Percentiles rank a stretch among this genome's conserved stretches.
Conservation (phyloP, 768 basidiomycete genomes). For the Podaxis carcinomalis region DNA sequence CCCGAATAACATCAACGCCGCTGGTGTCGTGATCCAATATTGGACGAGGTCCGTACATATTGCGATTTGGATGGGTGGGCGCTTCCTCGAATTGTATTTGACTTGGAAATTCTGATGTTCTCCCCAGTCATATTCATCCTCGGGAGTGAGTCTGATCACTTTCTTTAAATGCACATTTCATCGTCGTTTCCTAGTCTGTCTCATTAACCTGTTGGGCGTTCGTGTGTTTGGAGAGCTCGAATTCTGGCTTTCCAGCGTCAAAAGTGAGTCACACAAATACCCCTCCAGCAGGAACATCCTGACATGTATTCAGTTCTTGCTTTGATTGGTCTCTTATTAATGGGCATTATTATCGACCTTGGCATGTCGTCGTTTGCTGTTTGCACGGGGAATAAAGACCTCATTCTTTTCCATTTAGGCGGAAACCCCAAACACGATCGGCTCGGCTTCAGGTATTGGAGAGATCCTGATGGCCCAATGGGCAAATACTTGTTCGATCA, state of each 20-base stretch:
- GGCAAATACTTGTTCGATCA: slow-evolving; percentile 44
- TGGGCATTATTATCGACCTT: slow-evolving; percentile 63
- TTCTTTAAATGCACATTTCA: background rate
- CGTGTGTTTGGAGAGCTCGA: slow-evolving; percentile 70
- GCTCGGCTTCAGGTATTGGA: slow-evolving; percentile 47
- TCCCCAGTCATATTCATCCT: slow-evolving; percentile 50
- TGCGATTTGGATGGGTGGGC: slow-evolving; percentile 55
- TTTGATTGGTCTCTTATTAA: slow-evolving; percentile 47
- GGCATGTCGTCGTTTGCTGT: slow-evolving; percentile 32
- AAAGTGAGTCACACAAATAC: slow-evolving; percentile 39
- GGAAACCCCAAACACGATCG: slow-evolving; percentile 44
- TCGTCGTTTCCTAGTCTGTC: slow-evolving; percentile 34
- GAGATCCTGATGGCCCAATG: slow-evolving; percentile 50
- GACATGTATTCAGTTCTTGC: slow-evolving; percentile 28
- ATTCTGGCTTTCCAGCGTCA: slow-evolving; percentile 70
- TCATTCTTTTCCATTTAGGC: slow-evolving; percentile 33
- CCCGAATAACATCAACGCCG: slow-evolving; percentile 62
- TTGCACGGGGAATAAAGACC: slow-evolving; percentile 27
- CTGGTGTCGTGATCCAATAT: slow-evolving; percentile 48
- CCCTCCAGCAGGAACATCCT: background rate
- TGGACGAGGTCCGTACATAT: slow-evolving; percentile 43
- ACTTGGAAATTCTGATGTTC: background rate
- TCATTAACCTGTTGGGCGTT: slow-evolving; percentile 58
- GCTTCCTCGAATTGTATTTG: slow-evolving; percentile 15
- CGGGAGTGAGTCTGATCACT: slow-evolving; percentile 35